Evolutionary conservation across 805 yeast species (phyloP), one percentile per base, ranked within the genome.

Genomic region (Komagataella pastoris): DNA sequence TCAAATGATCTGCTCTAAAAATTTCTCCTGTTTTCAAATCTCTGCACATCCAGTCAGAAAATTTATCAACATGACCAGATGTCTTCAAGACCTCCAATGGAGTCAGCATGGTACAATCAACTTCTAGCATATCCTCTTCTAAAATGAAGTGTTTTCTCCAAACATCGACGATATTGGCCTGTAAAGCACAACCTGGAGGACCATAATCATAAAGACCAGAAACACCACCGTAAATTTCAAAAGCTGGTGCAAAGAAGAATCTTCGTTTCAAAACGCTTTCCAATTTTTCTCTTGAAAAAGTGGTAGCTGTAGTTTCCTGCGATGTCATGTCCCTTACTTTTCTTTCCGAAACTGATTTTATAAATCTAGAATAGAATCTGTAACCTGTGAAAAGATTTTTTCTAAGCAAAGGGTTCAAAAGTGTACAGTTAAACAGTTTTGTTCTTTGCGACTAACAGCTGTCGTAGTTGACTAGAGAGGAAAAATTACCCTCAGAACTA

Each of bases 141-240:
- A 95, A 74, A 55, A 93, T 83, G 67, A 93, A 93, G 71, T 93
- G 99, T 69, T 90, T 91, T 75, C 98, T 85, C 99, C 99, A 93
- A 49, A 80, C 77, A 64, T 95, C 99, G 55, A 93, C 75, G 56
- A 93, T 77, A 68, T 93, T 91, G 62, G 97, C 96, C 75, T 91
- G 98, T 71, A 93, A 80, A 10, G 98, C 95, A 74, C 98, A 91
- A 56, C 99, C 99, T 67, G 99, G 97, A 56, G 99, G 99, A 73
- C 99, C 99, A 66, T 90, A 93, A 68, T 93, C 99, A 68, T 88
- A 93, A 54, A 93, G 76, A 58, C 99, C 99, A 49, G 97, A 87
- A 48, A 93, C 98, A 68, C 99, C 99, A 59, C 99, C 99, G 68
- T 93, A 93, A 57, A 91, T 80, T 66, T 93, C 99, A 63, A 93